These are phyloP conservation scores for Magnaporthales sp. DNA, from an alignment of 2,329 filamentous ascomycete genomes.

Conservation along the genomic window DNA sequence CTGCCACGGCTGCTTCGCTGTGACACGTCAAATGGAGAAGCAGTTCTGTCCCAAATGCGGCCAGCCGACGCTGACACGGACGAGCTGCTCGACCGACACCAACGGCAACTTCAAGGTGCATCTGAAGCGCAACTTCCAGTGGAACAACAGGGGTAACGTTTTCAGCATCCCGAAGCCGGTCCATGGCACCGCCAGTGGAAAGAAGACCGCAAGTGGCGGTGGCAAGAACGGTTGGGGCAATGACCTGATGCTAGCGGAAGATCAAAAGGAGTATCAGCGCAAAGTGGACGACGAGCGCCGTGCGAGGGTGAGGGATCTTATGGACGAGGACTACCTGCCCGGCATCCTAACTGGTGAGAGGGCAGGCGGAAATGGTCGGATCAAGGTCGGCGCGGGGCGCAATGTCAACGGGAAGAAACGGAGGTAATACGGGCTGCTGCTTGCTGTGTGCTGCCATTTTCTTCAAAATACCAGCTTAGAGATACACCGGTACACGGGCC, in stretches of 20 bases:
- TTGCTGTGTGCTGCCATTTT: background rate
- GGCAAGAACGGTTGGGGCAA: slow-evolving; percentile 84
- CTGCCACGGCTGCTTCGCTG: slow-evolving; percentile 87
- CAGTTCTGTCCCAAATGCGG: slow-evolving; percentile 94
- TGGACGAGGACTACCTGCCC: slow-evolving; percentile 93
- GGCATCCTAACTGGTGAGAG: slow-evolving; percentile 76
- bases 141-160: slow-evolving; percentile 86
- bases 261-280: slow-evolving; percentile 84
- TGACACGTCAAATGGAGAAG: slow-evolving; percentile 73
- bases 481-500: background rate
- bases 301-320: slow-evolving; percentile 67
- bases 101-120: slow-evolving; percentile 77
- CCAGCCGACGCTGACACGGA: slow-evolving; percentile 74
- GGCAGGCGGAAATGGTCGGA: slow-evolving; percentile 50
- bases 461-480: slow-evolving; percentile 2
- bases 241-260: slow-evolving; percentile 78
- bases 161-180: slow-evolving; percentile 90
- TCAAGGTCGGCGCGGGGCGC: slow-evolving; percentile 75
- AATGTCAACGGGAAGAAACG: slow-evolving; percentile 75
- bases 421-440: slow-evolving; percentile 22
- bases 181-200: slow-evolving; percentile 72
- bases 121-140: slow-evolving; percentile 91
- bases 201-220: slow-evolving; percentile 54
- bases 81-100: slow-evolving; percentile 75
- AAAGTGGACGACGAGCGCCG: slow-evolving; percentile 56